phyloP scores from a whole-genome alignment of 176 grass and related monocot species.

The Juncus inflexus region DNA sequence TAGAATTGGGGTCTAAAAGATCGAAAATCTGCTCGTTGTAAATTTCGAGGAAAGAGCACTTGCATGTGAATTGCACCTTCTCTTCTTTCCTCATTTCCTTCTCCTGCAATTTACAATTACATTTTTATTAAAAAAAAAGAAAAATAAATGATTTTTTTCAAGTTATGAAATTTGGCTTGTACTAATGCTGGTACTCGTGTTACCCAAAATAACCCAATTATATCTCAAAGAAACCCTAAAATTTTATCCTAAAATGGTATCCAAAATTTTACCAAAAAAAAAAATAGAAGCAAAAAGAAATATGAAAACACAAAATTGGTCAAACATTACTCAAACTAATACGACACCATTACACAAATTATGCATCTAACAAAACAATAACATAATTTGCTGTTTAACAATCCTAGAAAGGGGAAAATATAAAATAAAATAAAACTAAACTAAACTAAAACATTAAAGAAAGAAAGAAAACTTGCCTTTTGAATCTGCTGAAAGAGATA shows the following conservation, averaged over 20 bases:
- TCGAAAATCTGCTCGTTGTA: slow-evolving; percentile 96
- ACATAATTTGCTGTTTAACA: too few species aligned
- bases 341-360: too few species aligned
- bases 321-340: not conserved
- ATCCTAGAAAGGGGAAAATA: too few species aligned
- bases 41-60: slow-evolving; percentile 96
- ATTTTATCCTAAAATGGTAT: too few species aligned
- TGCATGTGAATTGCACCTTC: slow-evolving; percentile 88
- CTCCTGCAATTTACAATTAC: slow-evolving; percentile 50
- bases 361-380: too few species aligned
- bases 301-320: slow-evolving; percentile 1
- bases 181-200: too few species aligned
- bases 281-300: not conserved
- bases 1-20: slow-evolving; percentile 70
- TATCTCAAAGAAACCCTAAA: too few species aligned
- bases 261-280: too few species aligned
- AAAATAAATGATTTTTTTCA: too few species aligned
- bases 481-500: slow-evolving; percentile 88
- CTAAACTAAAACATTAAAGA: not conserved
- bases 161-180: too few species aligned
- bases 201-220: too few species aligned
- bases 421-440: slow-evolving; percentile 11
- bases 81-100: slow-evolving; percentile 78
- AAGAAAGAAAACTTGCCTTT: slow-evolving; percentile 47
- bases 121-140: slow-evolving; percentile 8